These are phyloP conservation scores for Fagus crenata DNA, from an alignment of 306 rosid genomes.

Conservation along the genomic window DNA sequence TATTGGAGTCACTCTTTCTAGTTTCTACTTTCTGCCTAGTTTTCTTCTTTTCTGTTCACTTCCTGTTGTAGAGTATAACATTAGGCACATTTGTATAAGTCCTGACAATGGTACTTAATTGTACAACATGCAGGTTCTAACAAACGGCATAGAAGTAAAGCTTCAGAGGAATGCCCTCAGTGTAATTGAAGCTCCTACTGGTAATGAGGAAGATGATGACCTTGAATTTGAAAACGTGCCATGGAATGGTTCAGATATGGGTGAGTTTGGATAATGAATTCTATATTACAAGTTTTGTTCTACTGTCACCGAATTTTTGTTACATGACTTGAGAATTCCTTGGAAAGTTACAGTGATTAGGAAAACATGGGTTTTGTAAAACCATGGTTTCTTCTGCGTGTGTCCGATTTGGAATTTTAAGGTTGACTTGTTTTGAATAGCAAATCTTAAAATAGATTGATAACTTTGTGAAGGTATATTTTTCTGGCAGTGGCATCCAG, in stretches of 20 bases:
- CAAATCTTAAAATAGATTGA: constrained; percentile 27
- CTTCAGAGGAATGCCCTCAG: constrained; percentile 98
- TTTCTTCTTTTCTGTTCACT: background rate
- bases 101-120: constrained; percentile 23
- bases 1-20: background rate
- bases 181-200: constrained; percentile 95
- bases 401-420: background rate
- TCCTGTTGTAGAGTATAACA: constrained; percentile 10
- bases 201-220: constrained; percentile 93
- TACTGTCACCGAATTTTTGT: background rate
- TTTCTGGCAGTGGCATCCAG: constrained; percentile 16
- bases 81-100: background rate
- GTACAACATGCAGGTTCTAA: constrained; percentile 65
- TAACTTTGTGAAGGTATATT: constrained; percentile 22
- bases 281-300: background rate
- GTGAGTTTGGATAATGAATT: constrained; percentile 46
- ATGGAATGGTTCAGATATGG: constrained; percentile 92
- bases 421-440: constrained; percentile 18
- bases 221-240: constrained; percentile 76
- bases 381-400: constrained; percentile 12
- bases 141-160: constrained; percentile 96
- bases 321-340: background rate
- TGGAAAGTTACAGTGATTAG: background rate
- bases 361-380: constrained; percentile 3
- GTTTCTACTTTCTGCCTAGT: background rate